A percentile compares a stretch with the other conserved stretches of the same genome.
These are phyloP conservation scores for Breviolum minutum DNA, from an alignment of 73 alveolate species.

Conservation along the genomic window DNA sequence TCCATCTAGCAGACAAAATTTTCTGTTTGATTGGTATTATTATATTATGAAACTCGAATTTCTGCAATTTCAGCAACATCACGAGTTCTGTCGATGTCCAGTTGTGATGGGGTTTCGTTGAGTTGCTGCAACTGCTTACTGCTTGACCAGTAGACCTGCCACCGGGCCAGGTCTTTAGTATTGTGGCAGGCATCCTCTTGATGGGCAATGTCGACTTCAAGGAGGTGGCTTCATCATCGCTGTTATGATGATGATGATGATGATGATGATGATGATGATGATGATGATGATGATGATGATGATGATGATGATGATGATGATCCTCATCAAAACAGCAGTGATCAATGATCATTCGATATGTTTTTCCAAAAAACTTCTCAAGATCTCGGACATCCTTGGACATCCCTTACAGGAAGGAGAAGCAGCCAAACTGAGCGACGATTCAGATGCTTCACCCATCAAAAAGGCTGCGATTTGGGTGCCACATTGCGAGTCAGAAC, in stretches of 20 bases:
- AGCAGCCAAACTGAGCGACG: conserved; percentile 14
- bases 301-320: no score
- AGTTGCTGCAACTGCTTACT: no score
- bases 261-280: no score
- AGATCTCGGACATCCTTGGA: no score
- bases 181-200: conserved; percentile 78
- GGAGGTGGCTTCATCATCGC: not conserved
- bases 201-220: conserved; percentile 89
- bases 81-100: not conserved
- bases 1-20: not conserved
- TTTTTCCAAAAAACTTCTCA: not conserved
- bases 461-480: conserved; percentile 6
- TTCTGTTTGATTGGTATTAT: not conserved
- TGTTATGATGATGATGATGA: no score
- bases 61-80: no score
- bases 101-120: not conserved
- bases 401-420: not conserved
- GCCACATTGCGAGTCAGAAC: no score
- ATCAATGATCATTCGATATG: not conserved
- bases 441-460: conserved; percentile 5
- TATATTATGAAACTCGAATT: no score
- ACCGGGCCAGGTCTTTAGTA: conserved; percentile 61
- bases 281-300: no score
- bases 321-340: no score
- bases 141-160: not conserved